phyloP scores from a whole-genome alignment of 169 alveolate genomes.

The Plasmodium knowlesi region DNA sequence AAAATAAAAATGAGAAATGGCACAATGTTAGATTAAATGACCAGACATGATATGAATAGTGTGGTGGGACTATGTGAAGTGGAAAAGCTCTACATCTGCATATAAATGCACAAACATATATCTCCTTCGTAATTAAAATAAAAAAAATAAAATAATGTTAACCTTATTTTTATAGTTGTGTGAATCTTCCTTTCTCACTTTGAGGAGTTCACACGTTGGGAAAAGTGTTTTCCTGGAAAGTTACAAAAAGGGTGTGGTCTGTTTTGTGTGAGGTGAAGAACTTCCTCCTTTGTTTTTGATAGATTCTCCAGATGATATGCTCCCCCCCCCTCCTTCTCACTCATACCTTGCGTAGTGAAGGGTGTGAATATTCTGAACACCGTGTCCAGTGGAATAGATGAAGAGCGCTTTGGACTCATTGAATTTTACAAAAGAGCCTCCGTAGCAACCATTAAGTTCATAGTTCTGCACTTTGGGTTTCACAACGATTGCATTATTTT shows the following conservation, averaged over 20 bases:
- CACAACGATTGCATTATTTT: slow-evolving; percentile 6
- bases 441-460: background rate
- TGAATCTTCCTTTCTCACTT: background rate
- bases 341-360: background rate
- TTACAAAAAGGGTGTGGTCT: background rate
- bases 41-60: background rate
- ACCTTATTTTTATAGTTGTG: too few relatives aligned
- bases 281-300: background rate
- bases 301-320: background rate
- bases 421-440: background rate
- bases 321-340: background rate
- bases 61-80: background rate
- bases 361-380: slow-evolving; percentile 8
- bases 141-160: too few relatives aligned
- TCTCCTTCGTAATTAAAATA: background rate
- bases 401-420: background rate
- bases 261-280: background rate
- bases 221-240: background rate
- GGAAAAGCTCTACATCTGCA: background rate
- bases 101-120: background rate
- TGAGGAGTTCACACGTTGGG: background rate
- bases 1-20: background rate
- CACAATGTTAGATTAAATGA: background rate
- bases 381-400: slow-evolving; percentile 1
- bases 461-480: background rate